Conservation (phyloP, 176 grass and related monocot genomes). For the Oryza meyeriana region DNA sequence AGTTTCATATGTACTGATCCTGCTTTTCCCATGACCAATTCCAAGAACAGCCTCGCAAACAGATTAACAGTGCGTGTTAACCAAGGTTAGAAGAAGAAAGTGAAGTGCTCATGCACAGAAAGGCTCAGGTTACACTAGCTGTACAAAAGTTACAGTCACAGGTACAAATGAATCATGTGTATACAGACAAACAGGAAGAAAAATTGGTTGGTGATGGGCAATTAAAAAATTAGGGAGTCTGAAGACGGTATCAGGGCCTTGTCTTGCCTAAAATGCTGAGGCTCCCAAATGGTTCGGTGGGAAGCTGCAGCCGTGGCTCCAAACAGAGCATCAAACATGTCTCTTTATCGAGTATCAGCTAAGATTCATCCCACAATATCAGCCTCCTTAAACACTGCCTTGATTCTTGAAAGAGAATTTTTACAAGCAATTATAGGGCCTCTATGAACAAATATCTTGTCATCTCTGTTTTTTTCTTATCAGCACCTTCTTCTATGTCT, state of each 20-base stretch:
- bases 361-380: background rate
- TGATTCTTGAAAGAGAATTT: background rate
- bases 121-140: background rate
- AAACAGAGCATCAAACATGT: background rate
- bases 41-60: background rate
- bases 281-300: background rate
- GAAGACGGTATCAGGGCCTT: background rate
- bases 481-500: background rate
- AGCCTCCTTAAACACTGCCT: background rate
- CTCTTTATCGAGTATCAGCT: background rate
- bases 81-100: background rate
- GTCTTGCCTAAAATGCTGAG: conserved; percentile 10
- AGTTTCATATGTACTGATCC: background rate
- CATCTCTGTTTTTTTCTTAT: background rate
- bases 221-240: conserved; percentile 9
- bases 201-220: background rate
- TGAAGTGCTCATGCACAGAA: background rate
- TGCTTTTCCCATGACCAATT: background rate
- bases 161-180: conserved; percentile 17
- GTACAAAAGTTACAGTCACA: background rate
- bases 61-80: background rate
- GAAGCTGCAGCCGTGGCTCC: background rate
- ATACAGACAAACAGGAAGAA: background rate
- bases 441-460: background rate
- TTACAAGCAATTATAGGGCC: background rate